A percentile compares a stretch with the other conserved stretches of the same genome.
Conservation (phyloP, 2,329 filamentous ascomycete genomes). For the Proliferodiscus dingleyae region DNA sequence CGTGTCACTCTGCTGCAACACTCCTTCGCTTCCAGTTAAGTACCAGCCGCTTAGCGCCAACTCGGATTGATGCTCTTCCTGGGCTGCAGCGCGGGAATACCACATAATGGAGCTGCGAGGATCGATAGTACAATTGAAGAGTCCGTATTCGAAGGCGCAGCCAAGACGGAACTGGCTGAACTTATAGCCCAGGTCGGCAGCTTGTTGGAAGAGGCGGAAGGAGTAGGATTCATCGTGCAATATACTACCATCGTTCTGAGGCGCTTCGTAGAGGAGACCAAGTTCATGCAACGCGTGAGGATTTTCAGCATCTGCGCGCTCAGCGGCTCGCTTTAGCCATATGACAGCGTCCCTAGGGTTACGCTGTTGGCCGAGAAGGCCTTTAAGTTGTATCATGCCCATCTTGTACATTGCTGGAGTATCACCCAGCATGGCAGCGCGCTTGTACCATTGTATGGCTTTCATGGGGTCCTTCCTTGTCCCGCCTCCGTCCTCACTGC, state of each 20-base stretch:
- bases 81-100: slow-evolving; percentile 87
- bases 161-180: slow-evolving; percentile 90
- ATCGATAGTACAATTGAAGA: slow-evolving; percentile 78
- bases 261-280: slow-evolving; percentile 56
- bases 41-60: slow-evolving; percentile 88
- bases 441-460: slow-evolving; percentile 97
- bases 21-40: slow-evolving; percentile 80
- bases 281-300: slow-evolving; percentile 94
- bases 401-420: slow-evolving; percentile 97
- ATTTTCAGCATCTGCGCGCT: slow-evolving; percentile 81
- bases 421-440: slow-evolving; percentile 84
- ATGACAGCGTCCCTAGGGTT: slow-evolving; percentile 82
- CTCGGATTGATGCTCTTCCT: slow-evolving; percentile 92
- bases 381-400: slow-evolving; percentile 92
- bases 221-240: slow-evolving; percentile 79
- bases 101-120: slow-evolving; percentile 82
- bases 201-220: slow-evolving; percentile 74
- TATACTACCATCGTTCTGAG: slow-evolving; percentile 53
- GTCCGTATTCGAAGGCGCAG: slow-evolving; percentile 82
- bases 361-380: slow-evolving; percentile 77
- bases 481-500: slow-evolving; percentile 87
- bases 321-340: slow-evolving; percentile 91
- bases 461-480: slow-evolving; percentile 88
- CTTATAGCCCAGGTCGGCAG: slow-evolving; percentile 87
- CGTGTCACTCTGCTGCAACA: slow-evolving; percentile 86